phyloP scores from a whole-genome alignment of 2,329 filamentous ascomycete species.

The Fusarium buharicum region DNA sequence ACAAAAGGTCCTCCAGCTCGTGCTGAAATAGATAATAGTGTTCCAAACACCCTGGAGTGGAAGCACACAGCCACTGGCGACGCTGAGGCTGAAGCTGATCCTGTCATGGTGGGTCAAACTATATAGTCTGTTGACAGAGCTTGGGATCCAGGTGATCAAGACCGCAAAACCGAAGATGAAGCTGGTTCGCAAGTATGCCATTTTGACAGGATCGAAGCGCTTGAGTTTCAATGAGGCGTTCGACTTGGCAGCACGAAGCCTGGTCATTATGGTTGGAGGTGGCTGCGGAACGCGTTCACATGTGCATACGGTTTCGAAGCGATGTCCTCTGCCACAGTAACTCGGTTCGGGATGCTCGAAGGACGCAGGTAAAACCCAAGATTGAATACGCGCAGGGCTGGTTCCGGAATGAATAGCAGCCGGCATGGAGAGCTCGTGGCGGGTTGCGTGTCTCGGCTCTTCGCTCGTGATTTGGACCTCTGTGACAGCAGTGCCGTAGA shows the following conservation, averaged over 20 bases:
- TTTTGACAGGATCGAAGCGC: conserved; percentile 64
- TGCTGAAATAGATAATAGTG: conserved; percentile 77
- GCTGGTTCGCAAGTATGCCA: conserved; percentile 68
- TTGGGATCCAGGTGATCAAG: conserved; percentile 70
- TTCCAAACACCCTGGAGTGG: conserved; percentile 86
- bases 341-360: conserved; percentile 28
- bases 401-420: conserved; percentile 23
- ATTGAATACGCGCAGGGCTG: conserved; percentile 36
- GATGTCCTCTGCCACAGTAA: conserved; percentile 30
- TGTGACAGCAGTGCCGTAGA: conserved; percentile 61
- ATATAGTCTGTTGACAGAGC: conserved; percentile 78
- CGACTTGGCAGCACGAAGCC: conserved; percentile 42
- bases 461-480: conserved; percentile 59
- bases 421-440: conserved; percentile 20
- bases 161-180: conserved; percentile 70
- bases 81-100: conserved; percentile 71
- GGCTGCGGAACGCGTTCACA: conserved; percentile 37
- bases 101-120: conserved; percentile 63
- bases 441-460: conserved; percentile 25
- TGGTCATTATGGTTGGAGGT: conserved; percentile 29
- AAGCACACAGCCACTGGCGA: conserved; percentile 75
- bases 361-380: conserved; percentile 40
- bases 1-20: conserved; percentile 60
- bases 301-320: conserved; percentile 47
- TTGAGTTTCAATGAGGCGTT: conserved; percentile 49